These are phyloP conservation scores for Sporobolus alterniflorus DNA, from an alignment of 202 grass and related monocot species.

Conservation along the genomic window DNA sequence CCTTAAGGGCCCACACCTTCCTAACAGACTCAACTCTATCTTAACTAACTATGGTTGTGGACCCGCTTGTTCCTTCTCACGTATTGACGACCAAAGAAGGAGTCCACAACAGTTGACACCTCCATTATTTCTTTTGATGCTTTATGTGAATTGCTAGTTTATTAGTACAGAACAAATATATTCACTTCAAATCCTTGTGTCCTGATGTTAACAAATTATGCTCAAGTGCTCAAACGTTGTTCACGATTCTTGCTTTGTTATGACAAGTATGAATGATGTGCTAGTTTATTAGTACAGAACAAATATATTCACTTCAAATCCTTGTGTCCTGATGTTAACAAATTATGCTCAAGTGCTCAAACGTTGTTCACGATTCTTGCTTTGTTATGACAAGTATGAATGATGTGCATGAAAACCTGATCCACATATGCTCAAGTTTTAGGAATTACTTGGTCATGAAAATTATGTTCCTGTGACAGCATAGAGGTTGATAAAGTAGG, in stretches of 20 bases:
- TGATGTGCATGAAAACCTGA: background rate
- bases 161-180: background rate
- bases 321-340: background rate
- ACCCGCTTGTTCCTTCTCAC: too few relatives aligned
- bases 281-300: background rate
- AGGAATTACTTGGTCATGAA: background rate
- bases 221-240: background rate
- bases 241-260: conserved; percentile 7
- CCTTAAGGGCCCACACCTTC: too few relatives aligned
- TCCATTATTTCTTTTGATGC: conserved; percentile 23
- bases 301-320: background rate
- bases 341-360: background rate
- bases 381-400: conserved; percentile 16
- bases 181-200: background rate
- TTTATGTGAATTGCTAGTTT: background rate
- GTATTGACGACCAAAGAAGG: too few relatives aligned
- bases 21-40: too few relatives aligned
- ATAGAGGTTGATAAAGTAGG: conserved; percentile 13
- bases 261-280: background rate
- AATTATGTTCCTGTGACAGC: background rate
- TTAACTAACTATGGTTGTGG: too few relatives aligned
- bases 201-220: background rate
- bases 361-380: background rate
- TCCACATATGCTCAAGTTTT: background rate
- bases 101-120: background rate